phyloP scores from a whole-genome alignment of 2,329 filamentous ascomycete genomes.

The Diaporthe batatas region DNA sequence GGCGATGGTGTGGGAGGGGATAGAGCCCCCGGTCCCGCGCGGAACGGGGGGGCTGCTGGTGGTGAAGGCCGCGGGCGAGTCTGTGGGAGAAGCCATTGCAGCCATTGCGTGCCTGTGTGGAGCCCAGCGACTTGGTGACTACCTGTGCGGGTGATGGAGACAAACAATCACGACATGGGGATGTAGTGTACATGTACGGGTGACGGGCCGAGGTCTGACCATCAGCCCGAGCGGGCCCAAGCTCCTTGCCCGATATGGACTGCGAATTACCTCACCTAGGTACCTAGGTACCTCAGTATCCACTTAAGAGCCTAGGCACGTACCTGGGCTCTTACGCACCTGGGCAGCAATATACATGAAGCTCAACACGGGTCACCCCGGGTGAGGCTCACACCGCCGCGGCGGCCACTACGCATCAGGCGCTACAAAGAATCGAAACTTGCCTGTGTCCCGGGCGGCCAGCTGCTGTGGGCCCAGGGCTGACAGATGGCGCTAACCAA shows the following conservation, averaged over 20 bases:
- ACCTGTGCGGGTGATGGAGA: background rate
- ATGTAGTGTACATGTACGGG: no score
- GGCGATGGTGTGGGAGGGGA: conserved; percentile 45
- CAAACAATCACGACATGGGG: no score
- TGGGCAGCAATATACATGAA: background rate
- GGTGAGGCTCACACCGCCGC: conserved; percentile 10
- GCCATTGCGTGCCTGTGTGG: background rate
- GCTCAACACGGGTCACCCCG: background rate
- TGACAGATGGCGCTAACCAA: conserved; percentile 22
- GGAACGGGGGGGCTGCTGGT: conserved; percentile 42
- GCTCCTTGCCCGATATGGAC: conserved; percentile 25
- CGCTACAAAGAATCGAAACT: background rate
- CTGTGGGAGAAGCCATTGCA: conserved; percentile 1
- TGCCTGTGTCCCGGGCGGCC: no score
- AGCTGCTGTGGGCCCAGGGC: background rate
- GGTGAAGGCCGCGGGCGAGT: conserved; percentile 16
- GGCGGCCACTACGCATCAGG: background rate
- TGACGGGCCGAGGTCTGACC: background rate
- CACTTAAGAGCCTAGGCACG: no score
- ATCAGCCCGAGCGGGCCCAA: conserved; percentile 12
- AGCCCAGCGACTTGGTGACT: background rate
- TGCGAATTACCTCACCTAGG: no score
- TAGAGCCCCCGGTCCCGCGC: conserved; percentile 39
- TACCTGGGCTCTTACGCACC: no score
- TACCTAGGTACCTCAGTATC: no score